phyloP scores from a whole-genome alignment of 257 asterid species.

The Ballota nigra region DNA sequence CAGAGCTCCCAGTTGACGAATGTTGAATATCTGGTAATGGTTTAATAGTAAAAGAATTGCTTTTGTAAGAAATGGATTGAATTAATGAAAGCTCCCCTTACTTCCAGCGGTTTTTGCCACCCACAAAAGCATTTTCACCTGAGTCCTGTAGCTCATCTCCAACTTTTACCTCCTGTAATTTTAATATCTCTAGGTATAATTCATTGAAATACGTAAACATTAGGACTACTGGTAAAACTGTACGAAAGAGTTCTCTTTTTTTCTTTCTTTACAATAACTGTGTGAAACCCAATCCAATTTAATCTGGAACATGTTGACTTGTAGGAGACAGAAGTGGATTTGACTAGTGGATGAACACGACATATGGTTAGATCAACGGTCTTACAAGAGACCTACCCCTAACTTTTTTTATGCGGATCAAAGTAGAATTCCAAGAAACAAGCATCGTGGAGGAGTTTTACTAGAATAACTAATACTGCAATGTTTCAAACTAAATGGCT shows the following conservation, averaged over 20 bases:
- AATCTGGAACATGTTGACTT: no score
- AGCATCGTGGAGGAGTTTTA: neutral
- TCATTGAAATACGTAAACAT: neutral
- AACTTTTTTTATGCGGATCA: neutral
- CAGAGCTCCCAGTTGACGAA: slow-evolving; percentile 97
- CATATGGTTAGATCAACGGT: no score
- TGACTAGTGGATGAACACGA: no score
- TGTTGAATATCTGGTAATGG: slow-evolving; percentile 61
- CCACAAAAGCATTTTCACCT: slow-evolving; percentile 87
- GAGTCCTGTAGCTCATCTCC: slow-evolving; percentile 85
- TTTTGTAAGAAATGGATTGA: slow-evolving; percentile 11
- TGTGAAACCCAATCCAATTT: no score
- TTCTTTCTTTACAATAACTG: neutral
- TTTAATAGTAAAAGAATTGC: neutral
- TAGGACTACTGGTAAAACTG: neutral
- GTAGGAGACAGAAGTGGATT: no score
- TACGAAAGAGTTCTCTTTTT: neutral
- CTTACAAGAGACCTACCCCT: no score
- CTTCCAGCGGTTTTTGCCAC: slow-evolving; percentile 96
- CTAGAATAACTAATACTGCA: neutral
- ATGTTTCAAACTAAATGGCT: neutral
- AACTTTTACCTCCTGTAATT: slow-evolving; percentile 77
- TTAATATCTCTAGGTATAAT: slow-evolving; percentile 15
- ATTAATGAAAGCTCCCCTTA: slow-evolving; percentile 40
- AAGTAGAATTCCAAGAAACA: neutral